A percentile compares a stretch with the other conserved stretches of the same genome.
These are phyloP conservation scores for Physocladia obscura DNA, from an alignment of 192 early-diverging fungal species.

Conservation along the genomic window DNA sequence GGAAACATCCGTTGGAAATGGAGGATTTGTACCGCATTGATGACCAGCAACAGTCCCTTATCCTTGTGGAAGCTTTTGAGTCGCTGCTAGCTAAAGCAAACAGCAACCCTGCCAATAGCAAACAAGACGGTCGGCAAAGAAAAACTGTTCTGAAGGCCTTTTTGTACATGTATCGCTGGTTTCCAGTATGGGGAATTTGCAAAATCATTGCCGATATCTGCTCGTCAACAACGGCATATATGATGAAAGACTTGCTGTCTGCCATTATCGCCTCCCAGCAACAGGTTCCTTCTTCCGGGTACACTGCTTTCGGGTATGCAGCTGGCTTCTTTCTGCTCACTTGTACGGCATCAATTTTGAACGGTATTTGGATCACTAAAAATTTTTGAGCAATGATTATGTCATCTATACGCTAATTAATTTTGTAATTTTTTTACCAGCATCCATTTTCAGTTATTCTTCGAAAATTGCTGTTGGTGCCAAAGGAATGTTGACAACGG, in stretches of 20 bases:
- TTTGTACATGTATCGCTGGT: neutral
- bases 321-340: slow-evolving; percentile 18
- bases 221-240: neutral
- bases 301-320: slow-evolving; percentile 14
- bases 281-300: neutral
- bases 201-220: slow-evolving; percentile 14
- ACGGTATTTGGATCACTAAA: neutral
- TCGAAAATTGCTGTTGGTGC: slow-evolving; percentile 12
- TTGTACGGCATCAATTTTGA: neutral
- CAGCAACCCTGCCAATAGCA: neutral
- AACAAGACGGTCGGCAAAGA: slow-evolving; percentile 2
- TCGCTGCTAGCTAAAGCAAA: neutral
- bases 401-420: neutral
- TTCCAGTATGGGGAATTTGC: slow-evolving; percentile 8
- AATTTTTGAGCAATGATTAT: slow-evolving; percentile 30
- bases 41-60: slow-evolving; percentile 24
- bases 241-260: slow-evolving; percentile 26
- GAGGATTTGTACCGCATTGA: slow-evolving; percentile 28
- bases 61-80: slow-evolving; percentile 19
- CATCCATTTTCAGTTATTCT: neutral
- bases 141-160: slow-evolving; percentile 1
- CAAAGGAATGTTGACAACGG: slow-evolving; percentile 46
- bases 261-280: slow-evolving; percentile 8
- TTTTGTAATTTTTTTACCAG: slow-evolving; percentile 38
- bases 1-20: slow-evolving; percentile 54